These are phyloP conservation scores for Sophora flavescens DNA, from an alignment of 306 rosid species.

Conservation along the genomic window DNA sequence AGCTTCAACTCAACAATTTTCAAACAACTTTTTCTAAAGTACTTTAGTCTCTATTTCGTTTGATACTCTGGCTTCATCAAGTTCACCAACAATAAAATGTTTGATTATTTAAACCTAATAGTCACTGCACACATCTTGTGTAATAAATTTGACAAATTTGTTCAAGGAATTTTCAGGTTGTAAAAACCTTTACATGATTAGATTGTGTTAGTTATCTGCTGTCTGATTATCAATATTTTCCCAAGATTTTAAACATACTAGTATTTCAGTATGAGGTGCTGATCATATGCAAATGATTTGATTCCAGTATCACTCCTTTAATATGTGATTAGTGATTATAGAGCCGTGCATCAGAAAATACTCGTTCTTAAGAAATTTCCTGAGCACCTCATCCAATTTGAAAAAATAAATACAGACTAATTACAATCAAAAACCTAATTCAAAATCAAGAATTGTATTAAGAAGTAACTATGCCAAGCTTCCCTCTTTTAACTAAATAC, in stretches of 20 bases:
- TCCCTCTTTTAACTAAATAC: conserved; percentile 7
- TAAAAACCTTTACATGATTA: neutral
- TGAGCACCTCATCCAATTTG: neutral
- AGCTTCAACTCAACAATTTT: neutral
- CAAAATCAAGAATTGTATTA: neutral
- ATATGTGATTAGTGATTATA: conserved; percentile 2
- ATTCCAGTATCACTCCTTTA: neutral
- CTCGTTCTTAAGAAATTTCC: neutral
- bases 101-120: neutral
- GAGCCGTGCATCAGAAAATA: neutral
- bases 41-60: neutral
- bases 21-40: neutral
- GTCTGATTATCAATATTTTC: neutral
- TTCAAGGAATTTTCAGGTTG: neutral
- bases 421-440: neutral
- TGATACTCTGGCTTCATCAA: neutral
- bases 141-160: neutral
- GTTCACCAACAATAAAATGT: neutral
- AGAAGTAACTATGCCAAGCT: no score
- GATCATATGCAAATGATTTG: conserved; percentile 10
- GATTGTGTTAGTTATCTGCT: neutral
- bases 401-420: neutral
- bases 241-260: neutral
- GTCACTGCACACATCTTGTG: no score
- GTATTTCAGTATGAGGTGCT: neutral